Conservation (phyloP, 2,329 filamentous ascomycete genomes). For the Fusarium ramigenum region DNA sequence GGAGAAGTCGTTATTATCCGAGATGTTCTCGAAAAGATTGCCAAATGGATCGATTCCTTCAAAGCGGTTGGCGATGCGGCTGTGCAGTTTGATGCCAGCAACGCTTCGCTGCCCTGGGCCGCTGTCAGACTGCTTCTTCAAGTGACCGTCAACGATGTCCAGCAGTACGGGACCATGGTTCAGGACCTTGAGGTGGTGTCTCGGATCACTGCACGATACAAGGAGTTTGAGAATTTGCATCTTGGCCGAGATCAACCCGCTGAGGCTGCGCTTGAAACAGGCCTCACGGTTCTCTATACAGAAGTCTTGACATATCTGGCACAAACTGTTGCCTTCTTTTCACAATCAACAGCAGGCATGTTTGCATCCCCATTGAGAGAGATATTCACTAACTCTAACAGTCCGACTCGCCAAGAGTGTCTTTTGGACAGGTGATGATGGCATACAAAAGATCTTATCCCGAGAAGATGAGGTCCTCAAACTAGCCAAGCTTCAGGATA, state of each 20-base stretch:
- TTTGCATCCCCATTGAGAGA: rapidly evolving
- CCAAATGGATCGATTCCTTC: conserved; percentile 12
- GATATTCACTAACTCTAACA: neutral
- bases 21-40: conserved; percentile 7
- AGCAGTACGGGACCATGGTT: neutral
- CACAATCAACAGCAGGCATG: neutral
- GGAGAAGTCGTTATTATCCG: conserved; percentile 3
- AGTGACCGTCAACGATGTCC: neutral
- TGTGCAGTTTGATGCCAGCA: conserved; percentile 2
- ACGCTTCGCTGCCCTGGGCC: conserved; percentile 7
- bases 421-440: neutral
- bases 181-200: neutral
- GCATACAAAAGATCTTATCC: neutral
- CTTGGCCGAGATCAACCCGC: neutral
- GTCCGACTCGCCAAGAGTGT: neutral
- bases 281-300: neutral
- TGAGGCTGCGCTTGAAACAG: neutral
- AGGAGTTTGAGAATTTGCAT: neutral
- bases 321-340: neutral
- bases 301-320: neutral
- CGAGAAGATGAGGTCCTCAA: neutral
- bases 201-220: neutral
- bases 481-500: neutral
- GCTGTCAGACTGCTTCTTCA: conserved; percentile 9
- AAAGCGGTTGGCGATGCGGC: neutral